Evolutionary conservation across 2,329 filamentous ascomycete species (phyloP).

Genomic region (Fusarium compactum): DNA sequence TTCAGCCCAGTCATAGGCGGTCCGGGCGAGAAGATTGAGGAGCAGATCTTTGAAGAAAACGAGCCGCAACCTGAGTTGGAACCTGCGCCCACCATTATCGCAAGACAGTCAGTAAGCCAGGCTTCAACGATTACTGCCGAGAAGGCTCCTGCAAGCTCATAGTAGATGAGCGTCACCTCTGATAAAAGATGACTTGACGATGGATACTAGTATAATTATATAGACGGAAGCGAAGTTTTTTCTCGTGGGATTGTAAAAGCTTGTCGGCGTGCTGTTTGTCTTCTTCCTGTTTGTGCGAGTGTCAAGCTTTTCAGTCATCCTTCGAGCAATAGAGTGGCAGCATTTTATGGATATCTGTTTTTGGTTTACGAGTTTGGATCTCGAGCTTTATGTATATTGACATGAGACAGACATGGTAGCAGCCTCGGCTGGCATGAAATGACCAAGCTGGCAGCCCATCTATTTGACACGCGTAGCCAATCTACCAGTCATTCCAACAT

Average conservation of each 20-base stretch:
- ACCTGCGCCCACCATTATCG: slow-evolving; percentile 35
- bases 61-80: slow-evolving; percentile 44
- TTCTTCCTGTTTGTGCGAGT: slow-evolving; percentile 31
- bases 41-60: slow-evolving; percentile 61
- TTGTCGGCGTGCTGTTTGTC: slow-evolving; percentile 28
- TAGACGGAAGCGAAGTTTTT: slow-evolving; percentile 21
- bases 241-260: slow-evolving; percentile 27
- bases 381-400: slow-evolving; percentile 30
- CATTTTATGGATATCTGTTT: slow-evolving; percentile 45
- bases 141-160: slow-evolving; percentile 30
- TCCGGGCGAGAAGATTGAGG: slow-evolving; percentile 60
- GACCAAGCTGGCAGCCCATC: neutral
- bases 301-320: slow-evolving; percentile 17
- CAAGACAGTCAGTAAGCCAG: slow-evolving; percentile 17
- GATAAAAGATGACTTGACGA: slow-evolving; percentile 44
- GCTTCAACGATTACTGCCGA: slow-evolving; percentile 12
- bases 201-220: slow-evolving; percentile 39
- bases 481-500: neutral
- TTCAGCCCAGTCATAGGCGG: slow-evolving; percentile 65
- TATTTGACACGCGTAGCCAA: neutral
- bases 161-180: slow-evolving; percentile 2
- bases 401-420: neutral
- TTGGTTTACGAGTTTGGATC: slow-evolving; percentile 38
- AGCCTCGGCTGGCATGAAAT: neutral
- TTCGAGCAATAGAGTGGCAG: slow-evolving; percentile 17